Percentiles rank a stretch among this genome's conserved stretches.
Conservation (phyloP, 2,329 filamentous ascomycete species). For the Trichoderma guizhouense region DNA sequence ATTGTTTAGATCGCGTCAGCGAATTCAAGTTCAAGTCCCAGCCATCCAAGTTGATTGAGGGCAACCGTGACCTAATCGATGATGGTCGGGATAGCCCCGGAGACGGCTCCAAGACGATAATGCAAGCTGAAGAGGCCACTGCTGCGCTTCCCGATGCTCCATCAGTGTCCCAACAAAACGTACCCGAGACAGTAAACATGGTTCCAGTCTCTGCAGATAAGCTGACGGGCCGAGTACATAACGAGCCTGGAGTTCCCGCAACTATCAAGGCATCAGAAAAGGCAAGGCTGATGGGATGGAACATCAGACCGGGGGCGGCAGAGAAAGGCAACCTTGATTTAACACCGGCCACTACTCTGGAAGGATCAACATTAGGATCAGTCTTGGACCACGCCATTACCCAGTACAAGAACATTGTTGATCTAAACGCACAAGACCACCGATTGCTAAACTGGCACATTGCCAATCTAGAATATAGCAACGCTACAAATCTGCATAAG, state of each 20-base stretch:
- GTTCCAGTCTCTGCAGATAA: conserved; percentile 64
- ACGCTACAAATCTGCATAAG: conserved; percentile 81
- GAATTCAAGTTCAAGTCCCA: conserved; percentile 79
- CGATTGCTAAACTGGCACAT: conserved; percentile 96
- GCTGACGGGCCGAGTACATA: conserved; percentile 69
- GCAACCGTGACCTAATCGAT: conserved; percentile 77
- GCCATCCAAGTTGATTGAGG: conserved; percentile 69
- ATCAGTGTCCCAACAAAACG: conserved; percentile 52
- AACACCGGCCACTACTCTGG: conserved; percentile 58
- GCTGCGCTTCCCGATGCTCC: conserved; percentile 56
- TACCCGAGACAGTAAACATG: conserved; percentile 52
- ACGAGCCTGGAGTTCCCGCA: conserved; percentile 65
- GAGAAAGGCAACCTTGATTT: conserved; percentile 69
- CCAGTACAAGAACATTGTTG: conserved; percentile 80
- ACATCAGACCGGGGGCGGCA: conserved; percentile 60
- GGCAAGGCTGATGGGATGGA: conserved; percentile 79
- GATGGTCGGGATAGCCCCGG: conserved; percentile 73
- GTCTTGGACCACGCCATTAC: conserved; percentile 87
- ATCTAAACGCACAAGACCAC: conserved; percentile 81
- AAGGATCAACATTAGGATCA: conserved; percentile 76
- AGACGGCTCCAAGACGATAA: conserved; percentile 68
- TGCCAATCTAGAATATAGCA: conserved; percentile 96
- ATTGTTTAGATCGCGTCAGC: conserved; percentile 87
- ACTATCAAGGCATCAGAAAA: conserved; percentile 73
- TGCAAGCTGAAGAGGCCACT: conserved; percentile 66